Evolutionary conservation across 2,329 filamentous ascomycete species (phyloP).

Genomic region (Sordariomycetes sp.): DNA sequence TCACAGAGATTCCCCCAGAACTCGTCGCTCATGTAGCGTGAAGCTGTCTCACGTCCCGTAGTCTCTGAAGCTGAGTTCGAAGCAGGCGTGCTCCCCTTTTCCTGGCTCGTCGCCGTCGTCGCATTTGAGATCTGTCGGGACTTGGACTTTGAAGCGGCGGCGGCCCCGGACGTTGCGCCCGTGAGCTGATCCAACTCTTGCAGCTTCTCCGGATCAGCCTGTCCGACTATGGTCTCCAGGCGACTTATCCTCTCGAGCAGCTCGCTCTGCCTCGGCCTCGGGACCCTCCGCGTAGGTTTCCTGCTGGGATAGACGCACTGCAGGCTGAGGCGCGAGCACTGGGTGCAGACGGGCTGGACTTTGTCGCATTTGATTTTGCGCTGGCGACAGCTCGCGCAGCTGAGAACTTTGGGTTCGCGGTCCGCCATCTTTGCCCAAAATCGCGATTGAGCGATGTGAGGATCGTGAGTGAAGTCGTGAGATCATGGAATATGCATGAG

Average conservation of each 20-base stretch:
- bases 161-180: neutral
- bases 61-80: no score
- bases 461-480: no score
- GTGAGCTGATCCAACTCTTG: constrained; percentile 10
- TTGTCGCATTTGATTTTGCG: constrained; percentile 55
- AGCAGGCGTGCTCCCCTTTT: constrained; percentile 5
- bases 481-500: no score
- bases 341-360: constrained; percentile 39
- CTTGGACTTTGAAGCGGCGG: neutral
- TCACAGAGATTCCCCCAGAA: constrained; percentile 33
- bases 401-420: constrained; percentile 23
- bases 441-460: no score
- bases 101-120: neutral
- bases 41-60: constrained; percentile 15
- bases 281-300: constrained; percentile 30
- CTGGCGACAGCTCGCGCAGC: constrained; percentile 53
- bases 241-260: constrained; percentile 32
- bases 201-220: constrained; percentile 24
- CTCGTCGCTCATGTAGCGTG: constrained; percentile 29
- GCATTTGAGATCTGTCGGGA: neutral
- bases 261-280: constrained; percentile 31
- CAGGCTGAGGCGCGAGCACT: constrained; percentile 36
- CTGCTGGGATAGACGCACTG: constrained; percentile 39
- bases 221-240: constrained; percentile 34
- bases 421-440: no score